These are phyloP conservation scores for Sporothrix pseudoabietina DNA, from an alignment of 2,329 filamentous ascomycete species.

Conservation along the genomic window DNA sequence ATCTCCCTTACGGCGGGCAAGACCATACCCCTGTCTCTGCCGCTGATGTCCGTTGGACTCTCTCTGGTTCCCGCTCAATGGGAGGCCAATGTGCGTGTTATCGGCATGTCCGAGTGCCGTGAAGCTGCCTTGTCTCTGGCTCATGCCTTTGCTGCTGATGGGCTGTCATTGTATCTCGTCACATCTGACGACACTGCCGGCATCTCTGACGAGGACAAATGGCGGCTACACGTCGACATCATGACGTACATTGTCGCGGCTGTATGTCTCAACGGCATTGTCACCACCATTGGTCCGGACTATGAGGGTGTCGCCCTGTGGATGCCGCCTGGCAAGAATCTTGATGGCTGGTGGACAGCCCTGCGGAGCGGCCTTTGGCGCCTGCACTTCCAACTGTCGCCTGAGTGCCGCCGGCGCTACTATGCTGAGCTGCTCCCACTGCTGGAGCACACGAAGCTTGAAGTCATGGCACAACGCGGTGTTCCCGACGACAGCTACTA, in stretches of 20 bases:
- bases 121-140: slow-evolving; percentile 72
- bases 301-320: slow-evolving; percentile 79
- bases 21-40: not conserved
- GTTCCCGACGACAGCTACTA: slow-evolving; percentile 62
- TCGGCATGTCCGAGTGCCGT: slow-evolving; percentile 68
- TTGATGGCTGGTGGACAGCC: slow-evolving; percentile 72
- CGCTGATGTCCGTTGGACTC: not conserved
- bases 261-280: slow-evolving; percentile 72
- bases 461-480: slow-evolving; percentile 64
- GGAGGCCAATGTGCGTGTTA: slow-evolving; percentile 61
- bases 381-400: slow-evolving; percentile 71
- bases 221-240: slow-evolving; percentile 74
- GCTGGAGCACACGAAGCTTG: slow-evolving; percentile 70
- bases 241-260: slow-evolving; percentile 77
- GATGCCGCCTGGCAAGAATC: slow-evolving; percentile 74
- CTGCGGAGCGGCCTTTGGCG: slow-evolving; percentile 77
- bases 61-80: slow-evolving; percentile 57
- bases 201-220: slow-evolving; percentile 67
- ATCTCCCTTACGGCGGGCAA: not conserved
- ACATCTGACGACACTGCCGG: slow-evolving; percentile 59
- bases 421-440: slow-evolving; percentile 76
- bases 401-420: slow-evolving; percentile 72
- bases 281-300: slow-evolving; percentile 72
- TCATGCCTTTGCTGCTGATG: slow-evolving; percentile 75
- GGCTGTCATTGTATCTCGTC: slow-evolving; percentile 73